Base-by-base conservation (phyloP, 768 basidiomycete species). In the Leccinum sublutescens region DNA sequence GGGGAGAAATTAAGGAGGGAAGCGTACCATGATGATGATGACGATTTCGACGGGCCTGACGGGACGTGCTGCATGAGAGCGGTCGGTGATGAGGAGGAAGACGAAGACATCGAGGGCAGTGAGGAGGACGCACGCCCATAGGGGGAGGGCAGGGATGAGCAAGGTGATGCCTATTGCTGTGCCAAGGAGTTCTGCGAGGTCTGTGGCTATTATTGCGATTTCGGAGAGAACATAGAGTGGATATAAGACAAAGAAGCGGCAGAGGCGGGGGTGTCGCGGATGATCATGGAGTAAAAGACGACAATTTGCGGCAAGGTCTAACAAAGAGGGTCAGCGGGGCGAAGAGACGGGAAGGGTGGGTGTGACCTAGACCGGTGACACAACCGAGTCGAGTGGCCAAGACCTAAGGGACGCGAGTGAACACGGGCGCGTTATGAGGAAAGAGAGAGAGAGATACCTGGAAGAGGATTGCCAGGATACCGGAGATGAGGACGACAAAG, bases 111-210 rank as follows among this genome's bases (percentile, higher is more conserved):
- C 82, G 19, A 68, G 59, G 0, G 78, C 78, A 14, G 82, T 84
- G 34, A 84, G 62, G 48, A 83, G 74, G 9, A 83, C 81, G 36
- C 75, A 77, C 1, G 71, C 78, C 76, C 77, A 83, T 10, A 83
- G 68, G 5, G 82, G 82, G 11, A 84, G 69, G 17, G 59, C 63
- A 2, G 82, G 82, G 55, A 83, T 77, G 45, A 84, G 71, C 65
- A 87, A 68, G 59, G 77, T 78, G 56, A 87, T 71, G 3, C 81
- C 85, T 34, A 86, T 85, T 11, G 85, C 85, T 19, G 78, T 80
- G 1, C 85, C 85, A 1, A 87, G 72, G 5, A 87, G 74, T 62
- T 87, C 85, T 12, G 85, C 84, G 23, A 85, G 69, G 68, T 85
- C 84, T 15, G 84, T 85, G 34, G 77, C 78, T 57, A 84, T 78